These are phyloP conservation scores for Boletus smithii DNA, from an alignment of 1,284 basidiomycete species.

Conservation along the genomic window DNA sequence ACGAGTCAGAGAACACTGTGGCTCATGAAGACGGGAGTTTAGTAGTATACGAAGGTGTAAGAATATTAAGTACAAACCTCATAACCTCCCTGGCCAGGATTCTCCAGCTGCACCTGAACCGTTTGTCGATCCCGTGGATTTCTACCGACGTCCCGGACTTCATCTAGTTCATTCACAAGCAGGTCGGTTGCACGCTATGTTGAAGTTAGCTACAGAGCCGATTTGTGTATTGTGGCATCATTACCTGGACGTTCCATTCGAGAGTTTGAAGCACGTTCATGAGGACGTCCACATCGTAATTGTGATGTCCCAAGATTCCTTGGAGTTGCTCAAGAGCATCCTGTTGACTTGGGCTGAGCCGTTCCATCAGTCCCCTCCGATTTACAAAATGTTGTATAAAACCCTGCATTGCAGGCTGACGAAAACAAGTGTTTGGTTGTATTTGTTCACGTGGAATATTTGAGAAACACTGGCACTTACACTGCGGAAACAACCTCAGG, in stretches of 20 bases:
- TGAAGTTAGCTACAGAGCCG: constrained; percentile 1
- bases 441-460: no score
- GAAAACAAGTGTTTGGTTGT: no score
- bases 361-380: no score
- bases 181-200: constrained; percentile 56
- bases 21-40: constrained; percentile 5
- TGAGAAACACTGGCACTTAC: no score
- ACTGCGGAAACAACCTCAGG: no score
- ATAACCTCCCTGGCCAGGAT: constrained; percentile 40
- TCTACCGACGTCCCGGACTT: constrained; percentile 16
- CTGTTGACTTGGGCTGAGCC: constrained; percentile 14
- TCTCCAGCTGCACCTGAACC: constrained; percentile 48
- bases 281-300: constrained; percentile 56
- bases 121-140: constrained; percentile 17
- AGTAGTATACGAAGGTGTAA: not conserved
- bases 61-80: constrained; percentile 9
- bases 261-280: constrained; percentile 57
- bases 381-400: no score
- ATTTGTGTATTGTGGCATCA: not conserved
- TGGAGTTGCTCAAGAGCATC: constrained; percentile 19
- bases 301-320: constrained; percentile 29
- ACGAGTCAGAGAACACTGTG: constrained; percentile 8
- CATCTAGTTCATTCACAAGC: constrained; percentile 45
- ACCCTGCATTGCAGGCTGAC: no score
- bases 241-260: constrained; percentile 69